Conservation (phyloP, 495 filamentous ascomycete genomes). For the Chaetomium tenue region DNA sequence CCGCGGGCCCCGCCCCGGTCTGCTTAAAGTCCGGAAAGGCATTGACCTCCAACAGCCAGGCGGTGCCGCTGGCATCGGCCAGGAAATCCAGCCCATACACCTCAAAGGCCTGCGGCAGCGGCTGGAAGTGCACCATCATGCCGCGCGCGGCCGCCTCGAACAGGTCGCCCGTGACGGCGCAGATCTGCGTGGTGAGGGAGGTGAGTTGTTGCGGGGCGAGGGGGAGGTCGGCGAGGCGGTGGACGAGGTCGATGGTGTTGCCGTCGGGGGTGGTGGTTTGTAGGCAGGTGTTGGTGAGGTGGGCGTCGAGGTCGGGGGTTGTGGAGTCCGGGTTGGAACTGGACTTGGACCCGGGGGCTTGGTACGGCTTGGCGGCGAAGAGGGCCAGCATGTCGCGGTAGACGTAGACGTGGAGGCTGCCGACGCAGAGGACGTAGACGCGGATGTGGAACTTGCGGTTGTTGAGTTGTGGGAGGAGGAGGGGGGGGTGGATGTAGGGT, state of each 20-base stretch:
- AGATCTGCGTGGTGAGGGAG: slow-evolving; percentile 70
- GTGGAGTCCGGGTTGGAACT: slow-evolving; percentile 38
- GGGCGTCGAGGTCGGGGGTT: slow-evolving; percentile 61
- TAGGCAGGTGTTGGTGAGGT: slow-evolving; percentile 97
- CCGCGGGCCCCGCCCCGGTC: slow-evolving; percentile 72
- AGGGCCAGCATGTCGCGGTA: slow-evolving; percentile 89
- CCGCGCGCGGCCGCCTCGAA: slow-evolving; percentile 81
- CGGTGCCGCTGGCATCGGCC: slow-evolving; percentile 61
- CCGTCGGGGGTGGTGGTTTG: slow-evolving; percentile 45
- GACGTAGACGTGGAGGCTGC: slow-evolving; percentile 77
- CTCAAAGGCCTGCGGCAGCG: slow-evolving; percentile 84
- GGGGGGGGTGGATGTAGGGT: slow-evolving; percentile 88
- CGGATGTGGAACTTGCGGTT: slow-evolving; percentile 91
- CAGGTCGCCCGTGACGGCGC: slow-evolving; percentile 63
- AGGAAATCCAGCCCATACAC: slow-evolving; percentile 90
- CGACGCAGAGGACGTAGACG: slow-evolving; percentile 80
- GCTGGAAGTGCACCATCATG: slow-evolving; percentile 89
- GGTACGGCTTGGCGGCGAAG: slow-evolving; percentile 73
- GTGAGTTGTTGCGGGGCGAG: slow-evolving; percentile 30
- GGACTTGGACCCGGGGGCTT: slow-evolving; percentile 32
- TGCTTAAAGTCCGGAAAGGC: slow-evolving; percentile 93
- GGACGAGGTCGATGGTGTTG: slow-evolving; percentile 46
- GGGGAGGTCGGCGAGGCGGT: slow-evolving; percentile 67
- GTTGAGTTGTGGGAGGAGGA: slow-evolving; percentile 63
- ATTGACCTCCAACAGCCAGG: slow-evolving; percentile 89